Evolutionary conservation across 2,329 filamentous ascomycete genomes (phyloP).

Genomic region (Trichoderma sp.): DNA sequence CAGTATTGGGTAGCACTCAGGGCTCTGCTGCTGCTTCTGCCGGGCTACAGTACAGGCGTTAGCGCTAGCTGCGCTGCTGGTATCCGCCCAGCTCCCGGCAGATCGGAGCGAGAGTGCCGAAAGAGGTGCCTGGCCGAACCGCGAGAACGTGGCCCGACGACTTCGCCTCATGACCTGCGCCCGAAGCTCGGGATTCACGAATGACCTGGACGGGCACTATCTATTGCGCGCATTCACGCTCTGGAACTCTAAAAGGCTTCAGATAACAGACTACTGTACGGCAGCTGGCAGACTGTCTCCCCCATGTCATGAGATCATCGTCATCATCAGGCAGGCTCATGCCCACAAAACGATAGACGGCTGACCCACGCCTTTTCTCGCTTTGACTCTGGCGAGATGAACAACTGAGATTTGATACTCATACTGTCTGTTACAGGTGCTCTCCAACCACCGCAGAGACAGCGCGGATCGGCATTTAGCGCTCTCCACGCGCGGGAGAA

Average conservation of each 20-base stretch:
- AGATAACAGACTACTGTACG: background rate
- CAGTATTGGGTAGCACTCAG: background rate
- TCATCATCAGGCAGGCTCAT: background rate
- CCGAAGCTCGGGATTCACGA: background rate
- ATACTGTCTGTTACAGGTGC: background rate
- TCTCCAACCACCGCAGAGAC: background rate
- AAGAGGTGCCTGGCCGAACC: slow-evolving; percentile 2
- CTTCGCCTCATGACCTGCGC: slow-evolving; percentile 16
- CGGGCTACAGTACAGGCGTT: background rate
- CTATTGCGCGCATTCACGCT: background rate
- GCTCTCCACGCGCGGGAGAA: background rate
- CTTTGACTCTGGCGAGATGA: slow-evolving; percentile 6
- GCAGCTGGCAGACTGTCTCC: background rate
- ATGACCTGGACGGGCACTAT: background rate
- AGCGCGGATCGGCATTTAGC: slow-evolving; percentile 24
- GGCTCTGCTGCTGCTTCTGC: background rate
- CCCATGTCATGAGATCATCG: slow-evolving; percentile 1
- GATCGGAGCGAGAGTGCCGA: slow-evolving; percentile 24
- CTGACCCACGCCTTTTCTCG: slow-evolving; percentile 13
- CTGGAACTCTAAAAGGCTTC: background rate
- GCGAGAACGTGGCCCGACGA: background rate
- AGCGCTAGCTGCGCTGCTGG: background rate
- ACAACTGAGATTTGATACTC: background rate
- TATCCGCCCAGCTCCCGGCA: slow-evolving; percentile 1
- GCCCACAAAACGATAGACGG: slow-evolving; percentile 22